A percentile compares a stretch with the other conserved stretches of the same genome.
Conservation (phyloP, 345 rosid species). For the Adansonia digitata region DNA sequence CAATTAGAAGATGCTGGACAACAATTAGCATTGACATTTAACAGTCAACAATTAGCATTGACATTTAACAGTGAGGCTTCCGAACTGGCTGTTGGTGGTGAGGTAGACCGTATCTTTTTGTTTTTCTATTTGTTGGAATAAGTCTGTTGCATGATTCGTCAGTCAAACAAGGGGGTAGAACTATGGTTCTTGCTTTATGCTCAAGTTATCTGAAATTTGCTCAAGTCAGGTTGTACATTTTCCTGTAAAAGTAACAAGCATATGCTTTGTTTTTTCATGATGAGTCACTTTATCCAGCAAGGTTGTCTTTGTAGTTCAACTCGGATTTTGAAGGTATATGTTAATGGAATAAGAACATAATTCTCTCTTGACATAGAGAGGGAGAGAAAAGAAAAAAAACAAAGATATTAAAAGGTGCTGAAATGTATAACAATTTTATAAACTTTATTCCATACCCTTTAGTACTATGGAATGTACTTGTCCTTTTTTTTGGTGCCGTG, state of each 20-base stretch:
- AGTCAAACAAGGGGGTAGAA: background rate
- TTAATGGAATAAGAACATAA: background rate
- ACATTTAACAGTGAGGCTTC: conserved; percentile 67
- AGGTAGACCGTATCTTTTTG: conserved; percentile 46
- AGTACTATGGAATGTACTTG: background rate
- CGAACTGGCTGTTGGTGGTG: conserved; percentile 70
- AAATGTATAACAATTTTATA: background rate
- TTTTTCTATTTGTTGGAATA: background rate
- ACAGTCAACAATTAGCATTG: no score
- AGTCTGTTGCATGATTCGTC: background rate
- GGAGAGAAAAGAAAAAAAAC: background rate
- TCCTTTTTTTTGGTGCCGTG: background rate
- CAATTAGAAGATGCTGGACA: conserved; percentile 63
- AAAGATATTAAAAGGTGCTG: background rate
- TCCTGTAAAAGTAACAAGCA: conserved; percentile 1
- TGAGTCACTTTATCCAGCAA: background rate
- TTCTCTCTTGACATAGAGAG: background rate
- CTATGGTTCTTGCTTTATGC: background rate
- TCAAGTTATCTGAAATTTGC: background rate
- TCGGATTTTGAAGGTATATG: background rate
- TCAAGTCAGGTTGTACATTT: background rate
- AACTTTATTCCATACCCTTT: conserved; percentile 2
- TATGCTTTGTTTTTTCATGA: background rate
- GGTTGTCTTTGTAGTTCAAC: background rate
- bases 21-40: conserved; percentile 66